Conservation (phyloP, 2,329 filamentous ascomycete species). For the Penicillium sclerotiorum region DNA sequence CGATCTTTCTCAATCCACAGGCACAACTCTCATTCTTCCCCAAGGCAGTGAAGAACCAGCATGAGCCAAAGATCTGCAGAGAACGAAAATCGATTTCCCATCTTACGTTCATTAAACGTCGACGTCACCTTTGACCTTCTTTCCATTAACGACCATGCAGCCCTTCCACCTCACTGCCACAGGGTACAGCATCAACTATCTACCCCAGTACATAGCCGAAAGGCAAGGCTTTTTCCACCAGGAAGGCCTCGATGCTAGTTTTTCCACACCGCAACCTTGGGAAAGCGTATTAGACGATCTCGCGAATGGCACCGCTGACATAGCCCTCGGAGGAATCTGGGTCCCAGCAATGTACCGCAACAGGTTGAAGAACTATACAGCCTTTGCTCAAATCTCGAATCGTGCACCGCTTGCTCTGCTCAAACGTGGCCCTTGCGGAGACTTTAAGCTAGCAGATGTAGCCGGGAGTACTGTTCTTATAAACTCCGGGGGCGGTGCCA, state of each 20-base stretch:
- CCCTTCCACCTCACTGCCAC: constrained; percentile 8
- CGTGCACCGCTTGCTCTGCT: constrained; percentile 6
- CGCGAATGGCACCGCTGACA: neutral
- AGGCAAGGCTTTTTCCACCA: constrained; percentile 10
- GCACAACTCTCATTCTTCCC: no score
- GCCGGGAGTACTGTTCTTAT: constrained; percentile 6
- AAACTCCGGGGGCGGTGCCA: constrained; percentile 6
- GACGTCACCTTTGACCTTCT: no score
- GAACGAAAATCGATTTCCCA: no score
- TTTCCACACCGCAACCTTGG: constrained; percentile 6
- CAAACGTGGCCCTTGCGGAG: neutral
- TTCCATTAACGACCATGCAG: no score
- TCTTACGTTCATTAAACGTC: no score
- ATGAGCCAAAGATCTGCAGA: neutral
- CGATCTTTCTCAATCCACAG: no score
- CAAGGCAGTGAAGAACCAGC: no score
- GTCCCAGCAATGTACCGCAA: constrained; percentile 12
- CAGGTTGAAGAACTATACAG: constrained; percentile 6
- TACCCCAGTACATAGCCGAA: constrained; percentile 10
- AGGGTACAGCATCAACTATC: constrained; percentile 11
- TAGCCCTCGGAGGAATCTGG: constrained; percentile 9
- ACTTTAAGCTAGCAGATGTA: constrained; percentile 7
- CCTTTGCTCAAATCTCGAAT: constrained; percentile 10
- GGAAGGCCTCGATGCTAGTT: constrained; percentile 4
- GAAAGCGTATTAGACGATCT: constrained; percentile 8